These are phyloP conservation scores for Lotmaria passim DNA, from an alignment of 208 protist species.

Conservation along the genomic window DNA sequence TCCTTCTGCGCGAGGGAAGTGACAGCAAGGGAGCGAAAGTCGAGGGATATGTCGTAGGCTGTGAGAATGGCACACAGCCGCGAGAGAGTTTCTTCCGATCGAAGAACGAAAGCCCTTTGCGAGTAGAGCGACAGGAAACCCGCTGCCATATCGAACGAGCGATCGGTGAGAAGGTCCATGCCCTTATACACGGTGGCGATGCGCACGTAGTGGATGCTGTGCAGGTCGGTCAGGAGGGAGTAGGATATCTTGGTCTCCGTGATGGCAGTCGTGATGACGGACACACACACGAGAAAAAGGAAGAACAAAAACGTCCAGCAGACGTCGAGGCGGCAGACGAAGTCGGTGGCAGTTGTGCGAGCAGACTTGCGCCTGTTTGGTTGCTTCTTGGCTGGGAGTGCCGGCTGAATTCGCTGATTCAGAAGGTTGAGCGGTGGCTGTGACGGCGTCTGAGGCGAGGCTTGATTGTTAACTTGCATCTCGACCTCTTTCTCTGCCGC, in stretches of 20 bases:
- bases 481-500: no score
- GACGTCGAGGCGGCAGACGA: constrained; percentile 13
- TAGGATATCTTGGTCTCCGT: background rate
- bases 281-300: no score
- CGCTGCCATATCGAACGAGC: constrained; percentile 5
- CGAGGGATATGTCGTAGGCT: background rate
- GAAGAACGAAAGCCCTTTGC: background rate
- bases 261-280: background rate
- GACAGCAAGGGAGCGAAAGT: constrained; percentile 2
- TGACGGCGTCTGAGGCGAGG: no score
- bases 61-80: constrained; percentile 10
- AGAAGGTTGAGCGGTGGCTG: no score
- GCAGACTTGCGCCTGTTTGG: background rate
- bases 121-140: background rate
- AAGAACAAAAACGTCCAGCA: constrained; percentile 17
- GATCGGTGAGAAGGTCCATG: background rate
- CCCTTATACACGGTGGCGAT: constrained; percentile 5
- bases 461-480: no score
- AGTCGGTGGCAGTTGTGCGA: background rate
- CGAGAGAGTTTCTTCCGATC: constrained; percentile 2
- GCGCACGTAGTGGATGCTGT: constrained; percentile 10
- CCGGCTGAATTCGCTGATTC: no score
- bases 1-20: constrained; percentile 2
- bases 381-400: background rate
- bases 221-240: background rate